Evolutionary conservation across 345 rosid genomes (phyloP), one percentile per base, ranked within the genome.

Genomic region (Citrus maxima): DNA sequence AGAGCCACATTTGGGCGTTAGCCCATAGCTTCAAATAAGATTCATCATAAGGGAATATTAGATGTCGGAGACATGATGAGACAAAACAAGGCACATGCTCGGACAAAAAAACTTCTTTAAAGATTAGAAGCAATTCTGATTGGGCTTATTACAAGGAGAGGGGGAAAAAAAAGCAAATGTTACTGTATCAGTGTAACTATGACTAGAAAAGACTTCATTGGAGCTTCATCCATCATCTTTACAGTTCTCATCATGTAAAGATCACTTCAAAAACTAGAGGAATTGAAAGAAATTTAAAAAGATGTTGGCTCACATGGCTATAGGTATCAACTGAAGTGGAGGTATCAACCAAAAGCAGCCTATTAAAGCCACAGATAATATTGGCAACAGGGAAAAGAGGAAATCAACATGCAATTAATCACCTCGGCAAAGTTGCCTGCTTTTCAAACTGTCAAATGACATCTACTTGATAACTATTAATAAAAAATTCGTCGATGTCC

Each of bases 311-410:
- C 24, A 56, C 16, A 35, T 4, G 82, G 70, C 46, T 74, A 46
- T 25, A 22, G 66, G 74, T 27, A 49, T 74, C 68, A 78, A 59
- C 67, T 61, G 46, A 25, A 32, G 4, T 58, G 49, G 13, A 59
- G 56, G 67, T 19, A 73, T 73, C 70, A 79, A 77, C 72, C 74
- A 21, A 49, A 42, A 60, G 69, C 24, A 81, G 56, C 67, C 38
- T 6, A 82, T 18, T 65, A 67, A 22, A 83, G 55, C 80, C 63
- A 68, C 42, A 12, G 5, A 73, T 62, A 65, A 78, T 84, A 51
- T 86, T 10, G 89, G 89, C 89, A 88, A 88, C 89, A 88, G 88
- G 85, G 89, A 86, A 85, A 86, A 86, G 83, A 83, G 82, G 89
- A 60, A 76, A 83, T 74, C 85, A 67, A 82, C 62, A 85, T 37